Evolutionary conservation across 1,284 basidiomycete genomes (phyloP).

Genomic region (Fomitopsis schrenkii): DNA sequence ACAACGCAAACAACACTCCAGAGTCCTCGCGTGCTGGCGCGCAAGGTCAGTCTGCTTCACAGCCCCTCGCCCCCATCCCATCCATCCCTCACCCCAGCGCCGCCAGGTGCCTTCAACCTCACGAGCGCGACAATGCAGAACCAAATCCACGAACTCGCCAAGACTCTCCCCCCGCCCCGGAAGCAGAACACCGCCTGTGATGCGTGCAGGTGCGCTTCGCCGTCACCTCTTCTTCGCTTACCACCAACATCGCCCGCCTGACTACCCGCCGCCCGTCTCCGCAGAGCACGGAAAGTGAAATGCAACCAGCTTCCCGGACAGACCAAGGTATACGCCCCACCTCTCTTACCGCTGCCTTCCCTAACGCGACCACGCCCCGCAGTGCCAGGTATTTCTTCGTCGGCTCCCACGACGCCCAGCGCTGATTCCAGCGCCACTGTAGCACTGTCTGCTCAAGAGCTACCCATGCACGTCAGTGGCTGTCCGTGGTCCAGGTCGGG

Average conservation of each 20-base stretch:
- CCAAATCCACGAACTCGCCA: conserved; percentile 72
- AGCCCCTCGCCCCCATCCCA: background rate
- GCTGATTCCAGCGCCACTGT: conserved; percentile 6
- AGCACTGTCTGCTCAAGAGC: conserved; percentile 80
- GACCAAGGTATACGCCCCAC: conserved; percentile 55
- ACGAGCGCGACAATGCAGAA: conserved; percentile 65
- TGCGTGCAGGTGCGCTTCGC: conserved; percentile 62
- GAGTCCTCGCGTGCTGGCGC: conserved; percentile 9
- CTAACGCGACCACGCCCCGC: conserved; percentile 1
- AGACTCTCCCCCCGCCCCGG: conserved; percentile 68
- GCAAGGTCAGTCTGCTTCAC: conserved; percentile 13
- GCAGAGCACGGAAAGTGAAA: conserved; percentile 77
- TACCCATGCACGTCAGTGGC: conserved; percentile 75
- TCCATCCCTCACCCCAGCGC: conserved; percentile 4
- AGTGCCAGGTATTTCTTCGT: conserved; percentile 48
- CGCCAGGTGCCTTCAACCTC: conserved; percentile 47
- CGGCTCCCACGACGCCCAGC: background rate
- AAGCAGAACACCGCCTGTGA: conserved; percentile 92
- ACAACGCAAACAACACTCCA: background rate
- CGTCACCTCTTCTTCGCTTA: conserved; percentile 3
- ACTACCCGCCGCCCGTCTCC: background rate
- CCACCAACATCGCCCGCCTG: background rate
- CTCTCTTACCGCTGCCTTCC: background rate
- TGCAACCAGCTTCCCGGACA: conserved; percentile 74
- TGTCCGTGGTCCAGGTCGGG: conserved; percentile 3